Evolutionary conservation across 306 rosid genomes (phyloP), one percentile per base, ranked within the genome.

Genomic region (Vigna angularis): DNA sequence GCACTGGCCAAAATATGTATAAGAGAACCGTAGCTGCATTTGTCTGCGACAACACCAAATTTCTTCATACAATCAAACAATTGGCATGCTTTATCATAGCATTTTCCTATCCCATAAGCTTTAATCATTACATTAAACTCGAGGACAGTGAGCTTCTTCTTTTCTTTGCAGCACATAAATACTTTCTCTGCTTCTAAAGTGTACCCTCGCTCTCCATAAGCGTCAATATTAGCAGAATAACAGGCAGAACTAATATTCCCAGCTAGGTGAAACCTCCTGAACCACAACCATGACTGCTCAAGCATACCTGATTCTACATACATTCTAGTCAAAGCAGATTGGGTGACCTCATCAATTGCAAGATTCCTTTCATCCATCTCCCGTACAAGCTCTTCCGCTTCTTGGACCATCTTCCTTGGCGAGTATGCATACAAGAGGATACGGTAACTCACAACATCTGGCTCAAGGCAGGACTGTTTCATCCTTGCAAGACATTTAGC

Each of bases 221-320:
- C 95, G 82, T 93, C 97, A 74, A 93, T 89, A 70, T 73, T 87
- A 68, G 97, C 95, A 74, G 98, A 80, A 84, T 88, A 91, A 67
- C 98, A 91, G 62, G 82, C 89, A 32, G 92, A 93, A 69, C 85
- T 85, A 80, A 91, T 88, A 53, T 67, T 72, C 79, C 92, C 97
- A 32, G 79, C 50, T 30, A 78, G 79, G 83, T 91, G 92, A 82
- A 91, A 91, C 75, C 92, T 83, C 83, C 63, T 52, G 72, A 93
- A 91, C 97, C 97, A 93, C 51, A 86, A 76, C 91, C 93, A 88
- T 28, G 98, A 93, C 82, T 84, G 72, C 75, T 88, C 87, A 38
- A 93, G 89, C 89, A 85, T 83, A 70, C 82, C 83, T 3, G 81
- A 85, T 73, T 87, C 89, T 66, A 93, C 78, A 78, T 86, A 93